Percentiles rank a stretch among this genome's conserved stretches.
Evolutionary conservation across 306 rosid genomes (phyloP).

Genomic region (Lablab purpureus): DNA sequence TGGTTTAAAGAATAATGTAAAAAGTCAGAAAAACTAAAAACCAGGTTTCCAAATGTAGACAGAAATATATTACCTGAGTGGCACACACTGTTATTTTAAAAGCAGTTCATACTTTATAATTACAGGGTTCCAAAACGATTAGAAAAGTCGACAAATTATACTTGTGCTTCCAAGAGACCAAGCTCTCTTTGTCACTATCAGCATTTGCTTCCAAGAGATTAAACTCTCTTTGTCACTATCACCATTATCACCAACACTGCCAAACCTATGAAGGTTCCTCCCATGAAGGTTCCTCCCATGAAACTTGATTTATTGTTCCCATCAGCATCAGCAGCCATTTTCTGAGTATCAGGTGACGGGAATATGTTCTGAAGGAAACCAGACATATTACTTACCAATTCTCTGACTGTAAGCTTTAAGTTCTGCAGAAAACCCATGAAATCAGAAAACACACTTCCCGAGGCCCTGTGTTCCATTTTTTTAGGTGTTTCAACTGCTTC

Average conservation of each 20-base stretch:
- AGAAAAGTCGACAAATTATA: slow-evolving; percentile 55
- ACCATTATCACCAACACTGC: slow-evolving; percentile 69
- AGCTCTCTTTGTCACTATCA: slow-evolving; percentile 67
- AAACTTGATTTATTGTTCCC: slow-evolving; percentile 41
- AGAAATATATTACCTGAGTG: not conserved
- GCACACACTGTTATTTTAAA: not conserved
- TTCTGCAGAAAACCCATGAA: slow-evolving; percentile 46
- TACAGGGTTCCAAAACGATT: not conserved
- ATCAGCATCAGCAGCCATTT: slow-evolving; percentile 38
- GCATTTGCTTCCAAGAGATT: slow-evolving; percentile 49
- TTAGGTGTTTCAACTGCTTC: slow-evolving; percentile 8
- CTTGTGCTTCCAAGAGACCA: slow-evolving; percentile 37
- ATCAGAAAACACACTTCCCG: slow-evolving; percentile 20
- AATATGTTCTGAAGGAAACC: slow-evolving; percentile 62
- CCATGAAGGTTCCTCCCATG: slow-evolving; percentile 53
- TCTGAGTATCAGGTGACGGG: slow-evolving; percentile 43
- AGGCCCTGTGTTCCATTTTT: not conserved
- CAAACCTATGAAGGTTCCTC: slow-evolving; percentile 73
- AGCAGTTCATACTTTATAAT: not conserved
- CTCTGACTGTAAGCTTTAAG: slow-evolving; percentile 51
- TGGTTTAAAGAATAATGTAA: too few relatives aligned
- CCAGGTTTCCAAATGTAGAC: not conserved
- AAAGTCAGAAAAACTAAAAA: not conserved
- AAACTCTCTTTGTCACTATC: slow-evolving; percentile 69
- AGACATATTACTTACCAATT: slow-evolving; percentile 57